Evolutionary conservation across 129 eudicot species (phyloP), one percentile per base, ranked within the genome.

Genomic region (Flaveria robusta): DNA sequence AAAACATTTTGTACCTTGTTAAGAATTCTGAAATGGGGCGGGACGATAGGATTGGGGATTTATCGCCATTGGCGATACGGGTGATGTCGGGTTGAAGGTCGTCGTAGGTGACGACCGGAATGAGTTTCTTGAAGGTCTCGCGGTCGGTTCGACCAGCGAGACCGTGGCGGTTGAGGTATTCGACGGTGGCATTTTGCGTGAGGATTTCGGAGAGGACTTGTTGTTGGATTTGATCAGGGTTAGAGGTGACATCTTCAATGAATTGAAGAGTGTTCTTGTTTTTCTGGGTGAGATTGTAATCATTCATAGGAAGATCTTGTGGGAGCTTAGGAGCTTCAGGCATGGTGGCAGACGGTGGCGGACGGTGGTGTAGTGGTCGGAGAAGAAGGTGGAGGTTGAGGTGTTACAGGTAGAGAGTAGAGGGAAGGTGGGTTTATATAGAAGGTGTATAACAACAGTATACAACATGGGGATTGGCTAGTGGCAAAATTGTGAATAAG

Each of bases 41-140:
- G 14, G 93, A 88, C 45, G 89, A 87, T 16, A 90, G 87, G 66
- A 90, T 90, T 12, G 84, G 91, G 55, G 91, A 86, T n/a, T 79
- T 84, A 72, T 90, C 93, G 59, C 93, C 96, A 82, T 86, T 85
- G 51, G 96, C 96, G 49, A 90, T 88, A 22, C 93, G 88, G 59
- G 84, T 74, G 77, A 90, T 82, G 77, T 90, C 88, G 1, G 85
- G 80, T 15, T 75, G 87, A 6, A 90, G 75, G 75, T 88, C 93
- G 22, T 90, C 96, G 20, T 90, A 90, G 15, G 85, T 86, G 83
- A 86, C 76, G 20, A 88, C 96, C 0, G 96, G 96, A 23, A 90
- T 66, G 64, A 71, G 69, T 78, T 88, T 90, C 75, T 90, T 90
- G 83, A 90, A 90, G 22, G 86, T 74, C 3, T 86, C 83, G 3